Conservation (phyloP, 441 rosid species). For the Hypseocharis bilobata region DNA sequence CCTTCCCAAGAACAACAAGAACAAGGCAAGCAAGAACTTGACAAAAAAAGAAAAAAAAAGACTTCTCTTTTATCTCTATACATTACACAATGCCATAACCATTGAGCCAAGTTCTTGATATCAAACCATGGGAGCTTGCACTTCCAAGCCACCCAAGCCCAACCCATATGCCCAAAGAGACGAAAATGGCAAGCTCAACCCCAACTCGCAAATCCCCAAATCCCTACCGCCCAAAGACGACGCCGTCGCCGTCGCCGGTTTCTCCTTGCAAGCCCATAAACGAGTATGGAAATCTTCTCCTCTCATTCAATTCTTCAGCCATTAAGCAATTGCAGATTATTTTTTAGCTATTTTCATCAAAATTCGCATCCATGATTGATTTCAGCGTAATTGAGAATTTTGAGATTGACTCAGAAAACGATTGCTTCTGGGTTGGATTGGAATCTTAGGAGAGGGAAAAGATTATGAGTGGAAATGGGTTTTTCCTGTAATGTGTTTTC, state of each 20-base stretch:
- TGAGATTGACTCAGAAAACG: no score
- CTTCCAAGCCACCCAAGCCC: constrained; percentile 58
- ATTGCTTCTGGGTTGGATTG: no score
- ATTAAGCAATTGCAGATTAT: background rate
- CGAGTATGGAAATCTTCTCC: background rate
- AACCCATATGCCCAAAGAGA: constrained; percentile 58
- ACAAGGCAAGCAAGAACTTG: background rate
- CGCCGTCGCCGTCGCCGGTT: background rate
- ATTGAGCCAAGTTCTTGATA: background rate
- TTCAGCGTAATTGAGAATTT: background rate
- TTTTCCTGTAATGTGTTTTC: background rate
- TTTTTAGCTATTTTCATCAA: background rate
- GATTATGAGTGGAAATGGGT: background rate
- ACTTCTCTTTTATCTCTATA: background rate
- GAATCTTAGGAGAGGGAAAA: background rate
- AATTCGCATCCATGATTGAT: background rate
- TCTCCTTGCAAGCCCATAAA: background rate
- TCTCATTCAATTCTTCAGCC: background rate
- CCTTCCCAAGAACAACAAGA: background rate
- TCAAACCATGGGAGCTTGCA: constrained; percentile 55
- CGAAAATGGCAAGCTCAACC: constrained; percentile 13
- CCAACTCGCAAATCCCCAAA: constrained; percentile 27
- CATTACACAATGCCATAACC: constrained; percentile 14
- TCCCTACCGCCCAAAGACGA: constrained; percentile 28
- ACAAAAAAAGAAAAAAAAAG: background rate